A percentile compares a stretch with the other conserved stretches of the same genome.
Conservation (phyloP, 768 basidiomycete species). For the Pulveroboletus sp. region DNA sequence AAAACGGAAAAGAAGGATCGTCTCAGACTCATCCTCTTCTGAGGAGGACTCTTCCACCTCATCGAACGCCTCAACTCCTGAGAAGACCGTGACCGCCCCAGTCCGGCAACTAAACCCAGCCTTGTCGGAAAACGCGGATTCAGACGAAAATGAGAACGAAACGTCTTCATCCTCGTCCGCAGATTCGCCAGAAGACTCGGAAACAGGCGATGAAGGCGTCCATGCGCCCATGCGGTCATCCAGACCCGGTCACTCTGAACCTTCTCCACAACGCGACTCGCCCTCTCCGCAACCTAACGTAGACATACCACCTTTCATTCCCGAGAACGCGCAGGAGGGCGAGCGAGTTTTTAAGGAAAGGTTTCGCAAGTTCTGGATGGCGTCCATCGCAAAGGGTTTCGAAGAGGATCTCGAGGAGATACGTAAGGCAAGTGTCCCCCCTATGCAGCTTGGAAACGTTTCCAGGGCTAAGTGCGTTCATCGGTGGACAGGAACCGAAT, state of each 20-base stretch:
- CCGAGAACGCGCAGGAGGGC: conserved; percentile 33
- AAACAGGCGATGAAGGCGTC: conserved; percentile 2
- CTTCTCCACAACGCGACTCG: conserved; percentile 16
- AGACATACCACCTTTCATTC: conserved; percentile 55
- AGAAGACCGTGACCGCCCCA: conserved; percentile 9
- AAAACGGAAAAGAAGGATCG: conserved; percentile 51
- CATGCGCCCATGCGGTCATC: neutral
- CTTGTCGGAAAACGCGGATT: neutral
- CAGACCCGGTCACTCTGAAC: neutral
- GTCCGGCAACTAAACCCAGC: conserved; percentile 1
- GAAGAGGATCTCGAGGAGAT: conserved; percentile 80
- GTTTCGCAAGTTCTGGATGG: conserved; percentile 87
- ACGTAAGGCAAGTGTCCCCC: conserved; percentile 54
- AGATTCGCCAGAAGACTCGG: conserved; percentile 4
- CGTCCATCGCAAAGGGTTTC: conserved; percentile 75
- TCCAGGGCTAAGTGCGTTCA: neutral
- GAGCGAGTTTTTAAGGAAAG: conserved; percentile 58
- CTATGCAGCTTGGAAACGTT: neutral
- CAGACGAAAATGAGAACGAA: conserved; percentile 7
- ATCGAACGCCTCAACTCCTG: conserved; percentile 10
- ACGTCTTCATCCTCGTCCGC: conserved; percentile 19
- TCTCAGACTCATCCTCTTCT: conserved; percentile 40
- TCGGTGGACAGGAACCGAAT: conserved; percentile 50
- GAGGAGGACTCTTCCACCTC: conserved; percentile 25
- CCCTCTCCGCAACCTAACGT: conserved; percentile 20